A percentile compares a stretch with the other conserved stretches of the same genome.
phyloP scores from a whole-genome alignment of 140 eudicot genomes.

The Oenanthe javanica region DNA sequence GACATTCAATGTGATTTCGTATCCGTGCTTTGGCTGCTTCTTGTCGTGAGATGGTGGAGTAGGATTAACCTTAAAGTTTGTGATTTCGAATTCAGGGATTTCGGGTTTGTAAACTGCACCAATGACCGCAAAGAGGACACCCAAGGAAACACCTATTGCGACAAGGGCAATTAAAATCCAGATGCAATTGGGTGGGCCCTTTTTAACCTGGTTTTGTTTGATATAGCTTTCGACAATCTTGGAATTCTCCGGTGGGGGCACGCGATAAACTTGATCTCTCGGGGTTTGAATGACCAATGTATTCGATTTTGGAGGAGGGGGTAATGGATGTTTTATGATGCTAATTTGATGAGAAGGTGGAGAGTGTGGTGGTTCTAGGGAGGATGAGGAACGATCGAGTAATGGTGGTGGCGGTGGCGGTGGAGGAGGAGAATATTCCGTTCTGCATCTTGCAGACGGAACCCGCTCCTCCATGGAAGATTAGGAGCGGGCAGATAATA shows the following conservation, averaged over 20 bases:
- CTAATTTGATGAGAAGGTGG: not conserved
- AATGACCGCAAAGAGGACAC: not conserved
- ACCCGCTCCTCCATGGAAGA: conserved; percentile 43
- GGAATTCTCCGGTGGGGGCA: conserved; percentile 46
- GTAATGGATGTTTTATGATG: not conserved
- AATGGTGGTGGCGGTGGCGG: not conserved
- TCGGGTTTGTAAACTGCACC: conserved; percentile 17
- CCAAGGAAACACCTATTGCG: conserved; percentile 3
- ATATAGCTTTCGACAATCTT: conserved; percentile 17
- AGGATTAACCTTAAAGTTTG: conserved; percentile 5
- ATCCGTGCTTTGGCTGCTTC: conserved; percentile 4
- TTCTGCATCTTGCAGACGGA: conserved; percentile 21
- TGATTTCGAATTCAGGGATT: conserved; percentile 21
- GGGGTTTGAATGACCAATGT: conserved; percentile 36
- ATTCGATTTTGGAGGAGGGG: conserved; percentile 3
- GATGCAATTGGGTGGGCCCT: not conserved
- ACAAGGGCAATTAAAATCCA: conserved; percentile 7
- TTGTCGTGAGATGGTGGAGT: not conserved
- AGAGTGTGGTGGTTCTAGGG: not conserved
- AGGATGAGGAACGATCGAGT: not conserved
- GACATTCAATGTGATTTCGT: conserved; percentile 15
- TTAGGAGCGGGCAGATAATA: conserved; percentile 2
- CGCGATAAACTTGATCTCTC: conserved; percentile 36
- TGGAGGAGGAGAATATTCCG: not conserved
- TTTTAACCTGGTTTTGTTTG: not conserved